A percentile compares a stretch with the other conserved stretches of the same genome.
These are phyloP conservation scores for Pichia sp. DNA, from an alignment of 1,139 yeast genomes.

Conservation along the genomic window DNA sequence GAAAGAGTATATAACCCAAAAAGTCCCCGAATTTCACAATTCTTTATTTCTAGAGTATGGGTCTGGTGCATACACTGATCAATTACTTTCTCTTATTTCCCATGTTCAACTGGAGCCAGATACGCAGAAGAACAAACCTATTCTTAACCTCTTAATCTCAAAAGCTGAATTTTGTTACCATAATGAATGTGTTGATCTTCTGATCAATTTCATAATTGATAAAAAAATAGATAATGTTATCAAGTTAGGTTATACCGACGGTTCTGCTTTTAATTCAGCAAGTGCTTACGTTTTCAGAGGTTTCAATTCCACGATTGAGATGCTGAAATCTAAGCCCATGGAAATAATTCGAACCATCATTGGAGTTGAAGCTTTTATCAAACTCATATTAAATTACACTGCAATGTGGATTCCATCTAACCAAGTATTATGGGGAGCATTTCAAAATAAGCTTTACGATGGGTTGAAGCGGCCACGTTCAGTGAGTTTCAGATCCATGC, in stretches of 20 bases:
- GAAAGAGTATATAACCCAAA: background rate
- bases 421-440: slow-evolving; percentile 37
- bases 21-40: background rate
- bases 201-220: slow-evolving; percentile 20
- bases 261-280: slow-evolving; percentile 15
- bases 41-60: slow-evolving; percentile 11
- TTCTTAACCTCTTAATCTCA: slow-evolving; percentile 14
- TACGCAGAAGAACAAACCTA: background rate
- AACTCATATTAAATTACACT: slow-evolving; percentile 34
- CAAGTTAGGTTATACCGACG: slow-evolving; percentile 24
- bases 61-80: slow-evolving; percentile 9
- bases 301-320: slow-evolving; percentile 19
- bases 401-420: slow-evolving; percentile 27
- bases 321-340: slow-evolving; percentile 40
- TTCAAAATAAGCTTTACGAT: slow-evolving; percentile 3
- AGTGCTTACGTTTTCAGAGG: slow-evolving; percentile 23
- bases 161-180: slow-evolving; percentile 19
- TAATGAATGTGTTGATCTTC: slow-evolving; percentile 25
- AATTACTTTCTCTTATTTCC: slow-evolving; percentile 2
- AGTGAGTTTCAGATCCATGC: slow-evolving; percentile 19
- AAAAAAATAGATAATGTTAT: slow-evolving; percentile 22
- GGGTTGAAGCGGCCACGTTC: background rate
- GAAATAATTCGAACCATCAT: slow-evolving; percentile 33
- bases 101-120: background rate
- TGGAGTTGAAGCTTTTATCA: slow-evolving; percentile 36